Conservation (phyloP, 345 rosid species). For the Aegle marmelos region DNA sequence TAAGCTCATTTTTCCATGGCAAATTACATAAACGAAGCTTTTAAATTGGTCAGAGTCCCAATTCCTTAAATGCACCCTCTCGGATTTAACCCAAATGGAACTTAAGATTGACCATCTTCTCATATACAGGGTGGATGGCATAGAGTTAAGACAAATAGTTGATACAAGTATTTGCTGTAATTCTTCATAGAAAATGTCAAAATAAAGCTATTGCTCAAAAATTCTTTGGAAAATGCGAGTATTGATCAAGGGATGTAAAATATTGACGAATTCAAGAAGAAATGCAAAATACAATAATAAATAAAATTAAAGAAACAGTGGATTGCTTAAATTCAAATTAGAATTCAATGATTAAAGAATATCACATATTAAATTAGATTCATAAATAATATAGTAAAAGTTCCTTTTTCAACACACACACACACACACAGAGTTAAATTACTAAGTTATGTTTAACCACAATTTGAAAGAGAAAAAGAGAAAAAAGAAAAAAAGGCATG, state of each 20-base stretch:
- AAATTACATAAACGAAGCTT: not conserved
- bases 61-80: not conserved
- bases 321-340: not conserved
- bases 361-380: not conserved
- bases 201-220: not conserved
- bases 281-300: not conserved
- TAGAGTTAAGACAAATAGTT: not conserved
- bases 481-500: too few relatives aligned
- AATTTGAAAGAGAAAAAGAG: too few relatives aligned
- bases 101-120: not conserved
- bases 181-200: not conserved
- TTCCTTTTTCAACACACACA: too few relatives aligned
- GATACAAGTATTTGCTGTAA: not conserved
- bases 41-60: not conserved
- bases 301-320: not conserved
- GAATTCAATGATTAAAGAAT: too few relatives aligned
- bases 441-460: not conserved
- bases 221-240: not conserved
- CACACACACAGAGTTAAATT: not conserved
- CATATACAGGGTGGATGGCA: not conserved
- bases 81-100: not conserved
- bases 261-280: not conserved
- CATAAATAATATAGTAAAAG: too few relatives aligned
- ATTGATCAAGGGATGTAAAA: not conserved
- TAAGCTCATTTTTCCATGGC: not conserved